These are phyloP conservation scores for Chlamydomonas schloesseri DNA, from an alignment of 139 green algal species.

Conservation along the genomic window DNA sequence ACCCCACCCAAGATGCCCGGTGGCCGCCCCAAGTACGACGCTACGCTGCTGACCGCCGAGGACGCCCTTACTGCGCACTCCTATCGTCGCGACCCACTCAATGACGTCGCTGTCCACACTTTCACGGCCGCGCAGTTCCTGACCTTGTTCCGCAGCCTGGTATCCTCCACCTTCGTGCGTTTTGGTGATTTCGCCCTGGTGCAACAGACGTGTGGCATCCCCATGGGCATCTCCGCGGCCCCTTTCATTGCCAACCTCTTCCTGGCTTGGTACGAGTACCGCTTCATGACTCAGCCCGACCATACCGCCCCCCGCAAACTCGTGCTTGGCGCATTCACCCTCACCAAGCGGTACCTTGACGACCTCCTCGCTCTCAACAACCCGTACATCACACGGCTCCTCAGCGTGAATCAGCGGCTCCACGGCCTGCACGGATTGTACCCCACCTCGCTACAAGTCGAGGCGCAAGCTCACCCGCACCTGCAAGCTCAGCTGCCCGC, in stretches of 20 bases:
- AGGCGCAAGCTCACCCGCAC: background rate
- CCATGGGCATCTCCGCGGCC: constrained; percentile 5
- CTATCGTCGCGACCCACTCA: no score
- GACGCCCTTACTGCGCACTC: no score
- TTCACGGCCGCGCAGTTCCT: background rate
- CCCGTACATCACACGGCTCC: background rate
- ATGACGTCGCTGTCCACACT: background rate
- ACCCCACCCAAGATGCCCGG: background rate
- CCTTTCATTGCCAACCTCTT: constrained; percentile 16
- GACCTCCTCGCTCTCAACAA: background rate
- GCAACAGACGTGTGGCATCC: background rate
- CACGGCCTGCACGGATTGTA: background rate
- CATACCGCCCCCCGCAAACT: background rate
- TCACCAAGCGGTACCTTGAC: background rate
- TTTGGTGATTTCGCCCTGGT: background rate
- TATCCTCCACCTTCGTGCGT: background rate
- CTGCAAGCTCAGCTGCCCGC: no score
- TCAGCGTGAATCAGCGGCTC: background rate
- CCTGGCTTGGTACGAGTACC: background rate
- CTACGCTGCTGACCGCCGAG: background rate
- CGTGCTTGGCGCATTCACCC: background rate
- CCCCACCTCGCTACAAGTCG: background rate
- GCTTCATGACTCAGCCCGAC: background rate
- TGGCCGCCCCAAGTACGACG: background rate
- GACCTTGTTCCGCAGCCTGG: background rate